Evolutionary conservation across 1,139 yeast species (phyloP).

Genomic region (Debaryomyces coudertii): DNA sequence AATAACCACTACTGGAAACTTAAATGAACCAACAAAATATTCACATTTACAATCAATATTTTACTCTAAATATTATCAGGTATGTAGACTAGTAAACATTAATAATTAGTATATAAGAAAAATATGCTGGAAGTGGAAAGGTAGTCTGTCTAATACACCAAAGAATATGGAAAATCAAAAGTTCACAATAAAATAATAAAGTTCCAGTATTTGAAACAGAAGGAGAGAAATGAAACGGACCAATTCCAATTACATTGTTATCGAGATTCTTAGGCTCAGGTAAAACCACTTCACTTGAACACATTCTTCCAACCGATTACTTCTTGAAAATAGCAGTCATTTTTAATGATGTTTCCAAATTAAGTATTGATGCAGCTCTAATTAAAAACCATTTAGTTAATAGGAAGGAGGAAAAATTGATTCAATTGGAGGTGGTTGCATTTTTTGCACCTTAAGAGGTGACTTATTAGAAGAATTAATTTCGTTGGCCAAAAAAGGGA

Average conservation of each 20-base stretch:
- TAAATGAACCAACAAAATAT: not conserved
- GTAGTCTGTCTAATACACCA: no score
- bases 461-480: slow-evolving; percentile 48
- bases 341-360: slow-evolving; percentile 43
- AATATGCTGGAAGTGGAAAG: not conserved
- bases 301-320: slow-evolving; percentile 40
- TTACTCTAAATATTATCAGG: not conserved
- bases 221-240: slow-evolving; percentile 10
- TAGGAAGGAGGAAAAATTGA: slow-evolving; percentile 43
- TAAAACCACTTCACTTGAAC: slow-evolving; percentile 48
- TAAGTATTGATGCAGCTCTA: slow-evolving; percentile 46
- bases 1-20: not conserved
- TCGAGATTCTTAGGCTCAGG: slow-evolving; percentile 52
- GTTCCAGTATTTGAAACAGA: slow-evolving; percentile 23
- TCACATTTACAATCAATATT: not conserved
- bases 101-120: no score
- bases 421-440: slow-evolving; percentile 51
- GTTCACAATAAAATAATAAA: not conserved
- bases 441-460: slow-evolving; percentile 51
- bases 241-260: slow-evolving; percentile 45
- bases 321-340: slow-evolving; percentile 47
- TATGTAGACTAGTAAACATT: not conserved
- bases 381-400: slow-evolving; percentile 42
- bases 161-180: no score
- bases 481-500: slow-evolving; percentile 32